A percentile compares a stretch with the other conserved stretches of the same genome.
phyloP scores from a whole-genome alignment of 129 eudicot species.

The Apium graveolens region DNA sequence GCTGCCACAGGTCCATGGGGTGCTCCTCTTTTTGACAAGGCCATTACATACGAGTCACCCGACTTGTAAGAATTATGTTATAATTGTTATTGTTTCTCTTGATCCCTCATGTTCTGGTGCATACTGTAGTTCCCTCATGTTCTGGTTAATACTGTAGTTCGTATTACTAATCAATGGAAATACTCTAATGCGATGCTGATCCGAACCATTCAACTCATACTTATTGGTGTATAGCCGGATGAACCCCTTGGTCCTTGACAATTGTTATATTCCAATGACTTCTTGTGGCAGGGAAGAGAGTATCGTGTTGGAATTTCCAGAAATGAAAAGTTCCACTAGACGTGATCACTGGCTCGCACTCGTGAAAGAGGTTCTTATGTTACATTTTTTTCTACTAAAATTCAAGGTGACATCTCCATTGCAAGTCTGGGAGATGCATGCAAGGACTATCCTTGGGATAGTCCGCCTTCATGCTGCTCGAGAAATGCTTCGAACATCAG shows the following conservation, averaged over 20 bases:
- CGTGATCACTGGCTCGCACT: slow-evolving; percentile 98
- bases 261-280: not conserved
- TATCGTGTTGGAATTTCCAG: slow-evolving; percentile 80
- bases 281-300: slow-evolving; percentile 47
- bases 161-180: not conserved
- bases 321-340: slow-evolving; percentile 86
- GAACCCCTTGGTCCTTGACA: not conserved
- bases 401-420: slow-evolving; percentile 37
- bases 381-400: slow-evolving; percentile 58
- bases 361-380: slow-evolving; percentile 51
- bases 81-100: not conserved
- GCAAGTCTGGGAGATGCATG: slow-evolving; percentile 81
- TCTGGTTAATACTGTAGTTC: too few species aligned
- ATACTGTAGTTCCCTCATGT: too few species aligned
- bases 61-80: slow-evolving; percentile 48
- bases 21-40: slow-evolving; percentile 92
- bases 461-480: slow-evolving; percentile 92
- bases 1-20: slow-evolving; percentile 90
- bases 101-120: too few species aligned
- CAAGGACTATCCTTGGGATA: slow-evolving; percentile 79
- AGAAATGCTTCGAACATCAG: slow-evolving; percentile 82
- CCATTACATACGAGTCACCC: slow-evolving; percentile 56
- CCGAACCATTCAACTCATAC: not conserved
- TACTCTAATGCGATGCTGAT: not conserved
- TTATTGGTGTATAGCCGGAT: not conserved